phyloP scores from a whole-genome alignment of 2,329 filamentous ascomycete species.

The Talaromyces funiculosus region DNA sequence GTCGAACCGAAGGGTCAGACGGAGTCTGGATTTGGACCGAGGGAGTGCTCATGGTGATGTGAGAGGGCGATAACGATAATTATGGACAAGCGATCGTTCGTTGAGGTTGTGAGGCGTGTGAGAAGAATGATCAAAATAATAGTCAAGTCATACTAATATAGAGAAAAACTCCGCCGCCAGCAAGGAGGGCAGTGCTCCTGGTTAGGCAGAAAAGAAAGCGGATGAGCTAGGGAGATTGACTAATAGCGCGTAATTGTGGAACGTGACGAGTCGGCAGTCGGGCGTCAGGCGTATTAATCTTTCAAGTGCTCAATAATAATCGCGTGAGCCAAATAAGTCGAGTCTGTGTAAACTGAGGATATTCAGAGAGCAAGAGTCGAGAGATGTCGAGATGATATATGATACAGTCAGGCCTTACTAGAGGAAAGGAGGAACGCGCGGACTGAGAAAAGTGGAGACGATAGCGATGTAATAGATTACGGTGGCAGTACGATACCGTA shows the following conservation, averaged over 20 bases:
- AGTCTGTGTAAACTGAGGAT: neutral
- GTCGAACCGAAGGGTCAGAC: conserved; percentile 21
- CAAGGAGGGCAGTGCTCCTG: neutral
- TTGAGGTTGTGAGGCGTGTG: neutral
- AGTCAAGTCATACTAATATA: conserved; percentile 1
- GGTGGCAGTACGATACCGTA: conserved; percentile 1
- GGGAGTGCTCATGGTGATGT: conserved; percentile 32
- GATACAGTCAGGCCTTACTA: neutral
- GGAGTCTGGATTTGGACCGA: conserved; percentile 30
- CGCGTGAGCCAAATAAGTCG: neutral
- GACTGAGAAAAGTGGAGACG: neutral
- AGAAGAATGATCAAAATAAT: neutral
- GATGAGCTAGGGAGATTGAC: neutral
- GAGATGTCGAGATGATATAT: neutral
- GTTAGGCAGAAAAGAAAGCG: neutral
- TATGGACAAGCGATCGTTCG: neutral
- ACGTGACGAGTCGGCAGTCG: neutral
- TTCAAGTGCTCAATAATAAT: neutral
- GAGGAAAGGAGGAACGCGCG: neutral
- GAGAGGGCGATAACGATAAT: neutral
- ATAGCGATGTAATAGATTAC: neutral
- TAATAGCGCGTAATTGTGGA: neutral
- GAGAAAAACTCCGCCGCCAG: neutral
- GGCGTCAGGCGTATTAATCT: neutral
- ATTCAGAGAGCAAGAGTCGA: neutral